Base-by-base conservation (phyloP, 257 asterid species). In the Nicotiana tabacum region DNA sequence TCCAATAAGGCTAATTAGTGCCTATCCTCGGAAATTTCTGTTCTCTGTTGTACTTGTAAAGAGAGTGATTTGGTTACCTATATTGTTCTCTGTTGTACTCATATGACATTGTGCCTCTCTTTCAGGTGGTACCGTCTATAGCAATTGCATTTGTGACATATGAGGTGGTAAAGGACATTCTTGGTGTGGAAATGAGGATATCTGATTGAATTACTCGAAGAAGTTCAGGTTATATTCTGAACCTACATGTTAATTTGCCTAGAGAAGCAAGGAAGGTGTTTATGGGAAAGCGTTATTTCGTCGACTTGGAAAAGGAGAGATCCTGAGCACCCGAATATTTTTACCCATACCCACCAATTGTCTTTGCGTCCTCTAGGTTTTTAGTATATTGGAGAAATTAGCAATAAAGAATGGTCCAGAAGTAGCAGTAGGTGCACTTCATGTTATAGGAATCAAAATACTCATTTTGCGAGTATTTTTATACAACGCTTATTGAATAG, bases 101-200 rank as follows among this genome's bases (percentile, higher is more conserved):
- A 74, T 48, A 62, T 64, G 6, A 35, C 12, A 18, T 1, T 53
- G 2, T 78, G 37, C 66, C 10, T 18, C 51, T 80, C 61, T 78
- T 57, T 83, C 90, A 93, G 98, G 97, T 92, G 77, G 98, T 94
- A 61, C 98, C 97, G 6, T 94, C 98, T 9, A 94, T 94, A 85
- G 94, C 98, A 35, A 94, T 94, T 90, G 98, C 98, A 57, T 94
- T 94, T 77, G 98, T 94, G 94, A 85, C 96, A 0, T 92, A 92
- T 57, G 98, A 94, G 86, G 94, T 88, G 85, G 94, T 91, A 87
- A 94, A 92, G 84, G 94, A 89, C 80, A 82, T 90, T 37, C 95
- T 92, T 18, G 93, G 95, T 57, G 96, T 91, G 83, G 98, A 93
- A 84, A 85, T 93, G 90, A 92, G 89, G 68, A 92, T 93, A 86